These are phyloP conservation scores for Nephelium lappaceum DNA, from an alignment of 345 rosid species.

Conservation along the genomic window DNA sequence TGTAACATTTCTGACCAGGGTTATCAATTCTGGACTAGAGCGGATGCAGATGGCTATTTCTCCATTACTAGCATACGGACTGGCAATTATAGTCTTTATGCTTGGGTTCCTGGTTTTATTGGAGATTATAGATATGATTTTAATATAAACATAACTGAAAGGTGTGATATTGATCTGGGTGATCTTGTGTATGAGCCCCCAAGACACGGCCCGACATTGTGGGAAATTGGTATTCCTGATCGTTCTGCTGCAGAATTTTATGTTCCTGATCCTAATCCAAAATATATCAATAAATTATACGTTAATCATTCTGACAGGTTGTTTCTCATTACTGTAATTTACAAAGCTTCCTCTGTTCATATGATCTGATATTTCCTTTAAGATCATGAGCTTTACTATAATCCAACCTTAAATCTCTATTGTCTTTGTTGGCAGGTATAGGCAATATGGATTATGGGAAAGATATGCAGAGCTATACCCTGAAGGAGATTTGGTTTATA, in stretches of 20 bases:
- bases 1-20: constrained; percentile 45
- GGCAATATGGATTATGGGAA: constrained; percentile 98
- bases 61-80: constrained; percentile 45
- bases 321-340: background rate
- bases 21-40: constrained; percentile 84
- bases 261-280: constrained; percentile 75
- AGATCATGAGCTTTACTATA: background rate
- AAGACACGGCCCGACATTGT: constrained; percentile 76
- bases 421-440: constrained; percentile 43
- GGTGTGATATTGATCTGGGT: constrained; percentile 44
- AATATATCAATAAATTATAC: constrained; percentile 61
- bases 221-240: constrained; percentile 96
- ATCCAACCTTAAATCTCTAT: background rate
- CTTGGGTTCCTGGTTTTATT: constrained; percentile 75
- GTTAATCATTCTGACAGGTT: constrained; percentile 63
- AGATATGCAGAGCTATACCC: constrained; percentile 82
- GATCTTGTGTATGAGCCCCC: constrained; percentile 80
- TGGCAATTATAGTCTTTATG: constrained; percentile 71
- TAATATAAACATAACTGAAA: constrained; percentile 49
- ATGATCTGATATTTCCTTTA: background rate
- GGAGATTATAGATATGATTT: constrained; percentile 70
- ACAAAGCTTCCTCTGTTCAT: background rate
- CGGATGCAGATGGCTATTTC: constrained; percentile 65
- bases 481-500: constrained; percentile 64
- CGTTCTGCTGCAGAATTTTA: constrained; percentile 85